Evolutionary conservation across 768 basidiomycete species (phyloP), one percentile per base, ranked within the genome.

Genomic region (Trametes elegans): DNA sequence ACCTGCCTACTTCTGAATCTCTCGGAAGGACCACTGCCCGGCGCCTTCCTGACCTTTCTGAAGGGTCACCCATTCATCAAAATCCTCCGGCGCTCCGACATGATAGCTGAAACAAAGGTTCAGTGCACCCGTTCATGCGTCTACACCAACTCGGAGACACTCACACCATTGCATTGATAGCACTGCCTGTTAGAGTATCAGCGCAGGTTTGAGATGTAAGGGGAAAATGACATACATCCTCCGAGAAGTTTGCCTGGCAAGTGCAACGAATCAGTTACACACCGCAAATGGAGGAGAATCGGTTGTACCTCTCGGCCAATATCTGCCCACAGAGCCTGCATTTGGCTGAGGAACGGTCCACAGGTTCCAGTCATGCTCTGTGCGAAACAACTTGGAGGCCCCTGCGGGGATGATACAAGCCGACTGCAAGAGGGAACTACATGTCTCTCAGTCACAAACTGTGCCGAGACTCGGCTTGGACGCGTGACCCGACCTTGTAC

Each of bases 1-100:
- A 6, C 26, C n/a, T n/a, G 13, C 71, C 34, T 58, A 82, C 87
- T 69, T 64, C 53, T 74, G 70, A 58, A 88, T 74, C 31, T 79
- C 75, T 34, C 76, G 67, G 75, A 79, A 83, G n/a, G 77, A 68
- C 87, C 87, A 89, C 3, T 75, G 71, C 7, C 77, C 70, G 34
- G 85, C 80, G 7, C 78, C 81, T 45, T 66, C 57, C 19, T 68
- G 66, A 13, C 73, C 71, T 39, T 64, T 64, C 51, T 67, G 66
- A 26, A 81, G 76, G 3, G 67, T 63, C 0, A 79, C 82, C 79
- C 84, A 87, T 66, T 87, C 79, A 59, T 88, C 81, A 50, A 81
- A 88, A 62, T 89, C 87, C 1, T 79, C 79, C 3, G 87, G 85
- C 23, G 83, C 74, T 19, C 84, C 84, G 24, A 79, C 80, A 13